Evolutionary conservation across 768 basidiomycete genomes (phyloP).

Genomic region (Pisolithus sp.): DNA sequence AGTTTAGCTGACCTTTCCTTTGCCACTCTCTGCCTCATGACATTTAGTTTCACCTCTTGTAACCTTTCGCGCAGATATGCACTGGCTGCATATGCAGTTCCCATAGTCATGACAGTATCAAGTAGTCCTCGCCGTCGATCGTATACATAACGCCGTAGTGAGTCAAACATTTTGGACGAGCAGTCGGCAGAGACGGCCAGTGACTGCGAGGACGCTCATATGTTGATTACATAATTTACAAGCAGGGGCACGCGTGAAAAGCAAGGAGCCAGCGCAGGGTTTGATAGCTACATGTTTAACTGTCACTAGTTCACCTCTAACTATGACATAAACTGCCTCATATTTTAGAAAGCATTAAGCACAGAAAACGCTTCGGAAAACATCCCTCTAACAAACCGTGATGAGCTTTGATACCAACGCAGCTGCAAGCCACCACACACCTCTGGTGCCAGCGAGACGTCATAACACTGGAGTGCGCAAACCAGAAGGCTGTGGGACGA

Average conservation of each 20-base stretch:
- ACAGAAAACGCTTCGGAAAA: too few relatives aligned
- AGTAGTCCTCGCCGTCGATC: constrained; percentile 41
- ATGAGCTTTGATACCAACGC: background rate
- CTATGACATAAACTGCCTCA: too few relatives aligned
- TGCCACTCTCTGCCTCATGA: constrained; percentile 56
- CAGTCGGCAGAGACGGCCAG: too few relatives aligned
- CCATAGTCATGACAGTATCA: constrained; percentile 46
- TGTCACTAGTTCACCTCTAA: too few relatives aligned
- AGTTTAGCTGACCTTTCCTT: constrained; percentile 42
- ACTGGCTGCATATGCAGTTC: constrained; percentile 57
- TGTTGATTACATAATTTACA: too few relatives aligned
- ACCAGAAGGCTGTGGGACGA: constrained; percentile 22
- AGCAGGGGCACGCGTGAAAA: too few relatives aligned
- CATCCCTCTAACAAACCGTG: too few relatives aligned
- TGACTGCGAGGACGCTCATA: too few relatives aligned
- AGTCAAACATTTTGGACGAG: constrained; percentile 33
- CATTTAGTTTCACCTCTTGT: constrained; percentile 57
- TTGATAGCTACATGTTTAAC: too few relatives aligned
- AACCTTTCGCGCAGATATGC: constrained; percentile 56
- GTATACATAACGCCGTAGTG: constrained; percentile 41
- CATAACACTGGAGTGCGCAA: constrained; percentile 14
- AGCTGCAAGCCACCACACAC: background rate
- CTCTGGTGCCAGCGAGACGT: background rate
- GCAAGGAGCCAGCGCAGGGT: too few relatives aligned
- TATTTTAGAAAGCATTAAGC: too few relatives aligned